Evolutionary conservation across 2,329 filamentous ascomycete genomes (phyloP).

Genomic region (Nemania abortiva): DNA sequence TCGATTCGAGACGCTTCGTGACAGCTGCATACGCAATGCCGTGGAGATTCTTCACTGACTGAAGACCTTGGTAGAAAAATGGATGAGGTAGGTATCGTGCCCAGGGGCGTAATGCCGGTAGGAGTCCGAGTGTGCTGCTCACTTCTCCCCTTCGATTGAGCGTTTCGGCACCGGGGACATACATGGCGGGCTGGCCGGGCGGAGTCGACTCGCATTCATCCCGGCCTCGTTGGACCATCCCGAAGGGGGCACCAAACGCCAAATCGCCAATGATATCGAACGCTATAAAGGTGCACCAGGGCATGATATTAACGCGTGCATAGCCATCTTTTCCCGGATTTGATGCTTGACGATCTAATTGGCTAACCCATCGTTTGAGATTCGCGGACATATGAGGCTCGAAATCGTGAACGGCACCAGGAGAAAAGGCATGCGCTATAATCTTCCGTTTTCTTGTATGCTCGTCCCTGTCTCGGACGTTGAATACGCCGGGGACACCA

Average conservation of each 20-base stretch:
- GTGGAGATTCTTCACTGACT: constrained; percentile 28
- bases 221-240: constrained; percentile 34
- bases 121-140: constrained; percentile 26
- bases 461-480: constrained; percentile 28
- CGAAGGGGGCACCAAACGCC: constrained; percentile 33
- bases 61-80: constrained; percentile 31
- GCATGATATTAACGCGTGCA: constrained; percentile 31
- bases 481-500: constrained; percentile 33
- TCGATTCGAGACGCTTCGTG: constrained; percentile 19
- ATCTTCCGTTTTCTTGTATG: constrained; percentile 36
- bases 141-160: constrained; percentile 35
- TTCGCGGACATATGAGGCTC: constrained; percentile 36
- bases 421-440: constrained; percentile 35
- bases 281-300: constrained; percentile 35
- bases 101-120: constrained; percentile 36
- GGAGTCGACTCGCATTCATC: constrained; percentile 31
- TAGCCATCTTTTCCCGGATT: constrained; percentile 22
- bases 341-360: constrained; percentile 22
- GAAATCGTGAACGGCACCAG: constrained; percentile 36
- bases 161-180: constrained; percentile 33
- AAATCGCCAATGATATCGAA: constrained; percentile 38
- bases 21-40: constrained; percentile 31
- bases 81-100: constrained; percentile 33
- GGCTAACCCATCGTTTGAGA: constrained; percentile 32
- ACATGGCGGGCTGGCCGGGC: constrained; percentile 17